Percentiles rank a stretch among this genome's conserved stretches.
Evolutionary conservation across 345 rosid species (phyloP).

Genomic region (Eucalyptus cloeziana): DNA sequence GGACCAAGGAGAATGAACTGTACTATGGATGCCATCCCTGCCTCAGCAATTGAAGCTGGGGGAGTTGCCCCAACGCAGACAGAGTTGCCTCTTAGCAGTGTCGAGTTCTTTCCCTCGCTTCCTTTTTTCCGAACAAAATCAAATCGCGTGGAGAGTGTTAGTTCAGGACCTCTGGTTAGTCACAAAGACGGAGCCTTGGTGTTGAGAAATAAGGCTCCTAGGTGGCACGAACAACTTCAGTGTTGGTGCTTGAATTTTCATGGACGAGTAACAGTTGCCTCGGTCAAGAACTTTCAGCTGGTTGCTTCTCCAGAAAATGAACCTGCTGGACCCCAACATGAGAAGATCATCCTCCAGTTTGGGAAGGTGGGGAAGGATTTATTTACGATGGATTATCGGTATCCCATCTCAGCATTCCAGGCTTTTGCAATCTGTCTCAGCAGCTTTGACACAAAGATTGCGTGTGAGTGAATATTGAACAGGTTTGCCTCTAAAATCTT

Average conservation of each 20-base stretch:
- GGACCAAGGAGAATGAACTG: constrained; percentile 99
- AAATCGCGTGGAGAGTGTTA: constrained; percentile 26
- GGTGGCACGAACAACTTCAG: constrained; percentile 98
- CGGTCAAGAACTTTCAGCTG: constrained; percentile 92
- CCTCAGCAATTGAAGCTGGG: constrained; percentile 66
- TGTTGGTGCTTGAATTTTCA: constrained; percentile 97
- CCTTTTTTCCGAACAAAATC: constrained; percentile 78
- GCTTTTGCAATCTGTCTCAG: constrained; percentile 97
- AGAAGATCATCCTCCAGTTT: constrained; percentile 80
- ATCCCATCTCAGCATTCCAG: constrained; percentile 93
- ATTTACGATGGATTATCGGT: constrained; percentile 92
- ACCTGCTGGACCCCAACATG: constrained; percentile 54
- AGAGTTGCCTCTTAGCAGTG: constrained; percentile 40
- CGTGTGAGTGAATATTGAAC: constrained; percentile 60
- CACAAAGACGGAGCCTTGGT: constrained; percentile 42
- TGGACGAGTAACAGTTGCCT: constrained; percentile 90
- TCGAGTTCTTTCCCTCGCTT: constrained; percentile 45
- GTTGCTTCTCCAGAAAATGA: constrained; percentile 67
- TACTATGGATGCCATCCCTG: constrained; percentile 67
- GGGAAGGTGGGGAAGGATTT: constrained; percentile 95
- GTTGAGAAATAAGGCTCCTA: constrained; percentile 74
- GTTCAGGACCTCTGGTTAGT: constrained; percentile 31
- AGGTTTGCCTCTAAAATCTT: background rate
- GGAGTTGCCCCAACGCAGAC: constrained; percentile 82
- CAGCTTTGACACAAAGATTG: constrained; percentile 96